Evolutionary conservation across 345 rosid genomes (phyloP), one percentile per base, ranked within the genome.

Genomic region (Citrus hindsii): DNA sequence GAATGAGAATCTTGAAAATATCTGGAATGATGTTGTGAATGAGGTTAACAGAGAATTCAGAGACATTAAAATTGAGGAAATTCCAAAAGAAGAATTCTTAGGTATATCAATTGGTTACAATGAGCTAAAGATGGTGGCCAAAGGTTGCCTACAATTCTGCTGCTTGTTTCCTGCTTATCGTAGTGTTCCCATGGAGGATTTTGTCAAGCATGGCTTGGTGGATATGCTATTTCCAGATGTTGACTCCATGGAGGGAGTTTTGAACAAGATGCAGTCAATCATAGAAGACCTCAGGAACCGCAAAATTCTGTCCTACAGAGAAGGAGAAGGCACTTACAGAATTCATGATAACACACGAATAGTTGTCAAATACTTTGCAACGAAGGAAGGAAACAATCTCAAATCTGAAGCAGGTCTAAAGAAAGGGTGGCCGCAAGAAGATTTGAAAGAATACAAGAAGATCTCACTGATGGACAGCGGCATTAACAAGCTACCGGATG

Each of bases 401-500:
- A 42, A 24, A 2, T 40, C 40, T 25, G 73, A 69, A 69, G 73
- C 73, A 12, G 25, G 60, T 27, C 30, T 74, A 68, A 67, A 40
- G 82, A 67, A 38, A 67, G 78, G 60, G 9, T 67, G 69, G 66
- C 76, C 76, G 9, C 8, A 53, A 64, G 56, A 63, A 22, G 60
- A 22, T 13, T 42, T 81, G 30, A 42, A 60, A 40, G 79, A 59
- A 6, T 76, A 66, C 40, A 37, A 56, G 4, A 38, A 38, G 8
- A 56, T 84, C 30, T 77, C 81, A 0, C 14, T 81, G 68, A 67
- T 71, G 42, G 64, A 58, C 4, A 19, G 32, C 38, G 35, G 27
- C 55, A 37, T 76, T 22, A 5, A 18, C 12, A 75, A 4, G 25
- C 82, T 85, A 55, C 85, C 88, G 0, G 28, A 53, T 30, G 51